Evolutionary conservation across 495 filamentous ascomycete genomes (phyloP), one percentile per base, ranked within the genome.

Genomic region (Trichocladium antarcticum): DNA sequence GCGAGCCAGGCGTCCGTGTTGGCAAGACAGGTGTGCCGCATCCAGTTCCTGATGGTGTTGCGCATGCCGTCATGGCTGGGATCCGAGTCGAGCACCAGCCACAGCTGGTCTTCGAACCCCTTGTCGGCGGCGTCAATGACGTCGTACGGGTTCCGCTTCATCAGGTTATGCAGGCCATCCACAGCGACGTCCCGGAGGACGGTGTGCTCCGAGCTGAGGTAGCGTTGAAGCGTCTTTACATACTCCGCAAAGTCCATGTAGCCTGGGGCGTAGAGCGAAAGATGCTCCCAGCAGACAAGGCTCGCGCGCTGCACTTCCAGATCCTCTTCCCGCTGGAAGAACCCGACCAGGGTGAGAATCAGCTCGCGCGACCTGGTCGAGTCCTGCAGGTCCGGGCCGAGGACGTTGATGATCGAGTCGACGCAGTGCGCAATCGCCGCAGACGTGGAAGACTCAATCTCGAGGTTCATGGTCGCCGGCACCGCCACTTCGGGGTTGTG

Each of bases 351-450:
- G 0, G 82, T 94, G 49, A 96, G 71, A 42, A 97, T 93, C 19
- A 97, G 71, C 59, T 95, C 89, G 40, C 92, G 76, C 5, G 86
- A 84, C 66, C 95, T 96, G n/a, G 76, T 77, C 53, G 89, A 82
- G 52, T 97, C 92, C 64, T 97, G 92, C 6, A 99, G 70, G 58
- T 97, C 93, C 0, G 92, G 92, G 0, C 92, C 92, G 7, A 99
- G 76, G 14, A 97, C 92, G 56, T 96, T 96, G 67, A 99, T 87
- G 6, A 95, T 70, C 24, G 89, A 88, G 61, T 99, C 90, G n/a
- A 95, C 80, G 52, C 88, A 87, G 48, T 87, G 79, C 45, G 85
- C 85, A 43, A 97, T 82, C 1, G 89, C 83, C 10, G 85, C 81
- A 2, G 84, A 76, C 1, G 89, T 87, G 17, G 89, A 79, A 43